These are phyloP conservation scores for Pleomassaria siparia DNA, from an alignment of 2,329 filamentous ascomycete genomes.

Conservation along the genomic window DNA sequence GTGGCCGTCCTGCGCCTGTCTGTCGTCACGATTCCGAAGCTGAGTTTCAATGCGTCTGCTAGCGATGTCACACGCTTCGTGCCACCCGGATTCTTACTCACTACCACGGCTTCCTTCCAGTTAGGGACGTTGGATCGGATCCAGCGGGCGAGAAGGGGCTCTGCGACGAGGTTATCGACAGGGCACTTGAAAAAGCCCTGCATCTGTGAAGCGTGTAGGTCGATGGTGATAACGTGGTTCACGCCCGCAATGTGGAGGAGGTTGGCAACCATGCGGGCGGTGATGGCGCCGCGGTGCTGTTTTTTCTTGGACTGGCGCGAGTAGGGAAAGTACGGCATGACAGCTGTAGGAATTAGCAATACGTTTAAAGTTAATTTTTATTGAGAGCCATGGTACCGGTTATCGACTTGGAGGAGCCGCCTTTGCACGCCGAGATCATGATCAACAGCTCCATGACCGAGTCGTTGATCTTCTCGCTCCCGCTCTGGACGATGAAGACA, in stretches of 20 bases:
- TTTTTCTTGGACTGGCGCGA: constrained; percentile 99
- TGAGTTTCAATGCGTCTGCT: constrained; percentile 93
- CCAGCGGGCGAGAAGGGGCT: constrained; percentile 94
- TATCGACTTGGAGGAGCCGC: constrained; percentile 93
- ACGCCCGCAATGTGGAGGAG: constrained; percentile 90
- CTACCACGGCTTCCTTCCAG: constrained; percentile 91
- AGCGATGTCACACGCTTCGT: constrained; percentile 96
- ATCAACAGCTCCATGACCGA: constrained; percentile 99
- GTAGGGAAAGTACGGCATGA: constrained; percentile 97
- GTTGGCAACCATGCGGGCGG: constrained; percentile 95
- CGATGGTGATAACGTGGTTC: constrained; percentile 96
- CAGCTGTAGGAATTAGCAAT: constrained; percentile 56
- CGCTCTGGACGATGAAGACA: constrained; percentile 98
- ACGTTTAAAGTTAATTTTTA: constrained; percentile 6
- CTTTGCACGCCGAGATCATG: constrained; percentile 98
- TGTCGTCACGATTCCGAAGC: constrained; percentile 94
- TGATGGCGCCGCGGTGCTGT: constrained; percentile 92
- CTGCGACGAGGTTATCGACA: constrained; percentile 94
- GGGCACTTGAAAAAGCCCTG: constrained; percentile 98
- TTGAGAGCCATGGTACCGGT: constrained; percentile 73
- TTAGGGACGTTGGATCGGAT: constrained; percentile 83
- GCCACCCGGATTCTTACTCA: constrained; percentile 96
- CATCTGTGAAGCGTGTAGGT: constrained; percentile 92
- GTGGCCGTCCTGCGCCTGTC: constrained; percentile 57
- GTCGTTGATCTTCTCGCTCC: constrained; percentile 94